Base-by-base conservation (phyloP, 2,329 filamentous ascomycete genomes). In the Aspergillus felis region DNA sequence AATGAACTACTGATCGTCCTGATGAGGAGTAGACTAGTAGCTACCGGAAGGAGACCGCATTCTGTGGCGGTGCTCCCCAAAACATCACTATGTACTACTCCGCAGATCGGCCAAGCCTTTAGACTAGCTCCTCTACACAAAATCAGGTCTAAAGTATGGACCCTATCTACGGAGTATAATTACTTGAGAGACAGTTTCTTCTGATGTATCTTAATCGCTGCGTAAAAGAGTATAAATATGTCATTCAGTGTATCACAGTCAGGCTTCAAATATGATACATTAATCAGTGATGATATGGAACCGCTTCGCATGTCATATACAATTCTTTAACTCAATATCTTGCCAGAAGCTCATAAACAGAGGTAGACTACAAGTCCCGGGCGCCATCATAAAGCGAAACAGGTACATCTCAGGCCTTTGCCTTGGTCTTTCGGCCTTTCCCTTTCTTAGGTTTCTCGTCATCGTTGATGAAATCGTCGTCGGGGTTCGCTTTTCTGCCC, bases 371-470 rank as follows among this genome's bases (percentile, higher is more conserved):
- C 12, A 22, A 6, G 3, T 22, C 44, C 22, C 22, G 1, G 5
- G 10, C 3, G 44, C 24, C 22, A 25, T 47, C 44, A 12, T 27
- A 7, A 24, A 46, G 35, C 28, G 22, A 20, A 46, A 41, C 10
- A 20, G 46, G 22, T 50, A 54, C 22, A 53, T 52, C 29, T 60
- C 29, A 61, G 55, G 59, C 59, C 54, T 71, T 63, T 17, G 64
- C 66, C 57, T 74, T 74, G 9, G 64, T 53, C 42, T 69, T 70
- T 9, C 66, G 62, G n/a, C 66, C 67, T 69, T 70, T 35, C 65
- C 67, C 76, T 70, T 83, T 85, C 63, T 82, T 82, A 1, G 83
- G 84, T 54, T 79, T 80, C 9, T 82, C 83, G 51, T 79, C 79
- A 54, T 74, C 73, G 25, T 73, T 57, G 25, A 59, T 58, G 17